Percentiles rank a stretch among this genome's conserved stretches.
phyloP scores from a whole-genome alignment of 2,329 filamentous ascomycete genomes.

The Canariomyces notabilis region DNA sequence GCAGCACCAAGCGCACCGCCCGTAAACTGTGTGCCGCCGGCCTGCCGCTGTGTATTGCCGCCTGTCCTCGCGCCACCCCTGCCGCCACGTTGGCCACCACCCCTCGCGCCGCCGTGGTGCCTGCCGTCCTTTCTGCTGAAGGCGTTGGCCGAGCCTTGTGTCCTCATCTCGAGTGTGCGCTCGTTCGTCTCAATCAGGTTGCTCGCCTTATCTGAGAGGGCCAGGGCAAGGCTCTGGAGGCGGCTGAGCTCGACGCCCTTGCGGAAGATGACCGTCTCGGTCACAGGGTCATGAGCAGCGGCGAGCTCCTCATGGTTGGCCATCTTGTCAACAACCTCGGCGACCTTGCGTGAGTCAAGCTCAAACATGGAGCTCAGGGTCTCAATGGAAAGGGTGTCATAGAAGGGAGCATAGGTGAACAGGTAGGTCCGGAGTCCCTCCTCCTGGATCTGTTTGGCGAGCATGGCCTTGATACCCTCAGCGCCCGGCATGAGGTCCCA shows the following conservation, averaged over 20 bases:
- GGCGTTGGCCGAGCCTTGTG: conserved; percentile 89
- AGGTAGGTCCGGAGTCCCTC: conserved; percentile 97
- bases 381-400: conserved; percentile 86
- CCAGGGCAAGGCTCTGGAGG: conserved; percentile 90
- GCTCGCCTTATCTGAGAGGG: conserved; percentile 92
- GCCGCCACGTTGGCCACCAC: conserved; percentile 57
- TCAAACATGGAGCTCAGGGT: conserved; percentile 95
- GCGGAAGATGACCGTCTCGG: conserved; percentile 95
- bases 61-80: conserved; percentile 55
- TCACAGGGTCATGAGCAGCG: conserved; percentile 95
- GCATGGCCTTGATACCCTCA: conserved; percentile 93
- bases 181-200: conserved; percentile 95
- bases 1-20: conserved; percentile 71
- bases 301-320: conserved; percentile 98
- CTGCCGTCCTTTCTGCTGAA: conserved; percentile 89
- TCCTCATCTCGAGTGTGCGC: conserved; percentile 92
- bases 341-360: conserved; percentile 81
- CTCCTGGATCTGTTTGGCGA: conserved; percentile 96
- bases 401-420: conserved; percentile 98
- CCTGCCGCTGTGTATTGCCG: conserved; percentile 59
- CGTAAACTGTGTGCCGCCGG: conserved; percentile 73
- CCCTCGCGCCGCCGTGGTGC: conserved; percentile 62
- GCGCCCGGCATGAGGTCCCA: conserved; percentile 96
- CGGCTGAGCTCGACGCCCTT: conserved; percentile 98
- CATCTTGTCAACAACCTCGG: conserved; percentile 98